Conservation (phyloP, 768 basidiomycete genomes). For the Naematelia aurantialba region DNA sequence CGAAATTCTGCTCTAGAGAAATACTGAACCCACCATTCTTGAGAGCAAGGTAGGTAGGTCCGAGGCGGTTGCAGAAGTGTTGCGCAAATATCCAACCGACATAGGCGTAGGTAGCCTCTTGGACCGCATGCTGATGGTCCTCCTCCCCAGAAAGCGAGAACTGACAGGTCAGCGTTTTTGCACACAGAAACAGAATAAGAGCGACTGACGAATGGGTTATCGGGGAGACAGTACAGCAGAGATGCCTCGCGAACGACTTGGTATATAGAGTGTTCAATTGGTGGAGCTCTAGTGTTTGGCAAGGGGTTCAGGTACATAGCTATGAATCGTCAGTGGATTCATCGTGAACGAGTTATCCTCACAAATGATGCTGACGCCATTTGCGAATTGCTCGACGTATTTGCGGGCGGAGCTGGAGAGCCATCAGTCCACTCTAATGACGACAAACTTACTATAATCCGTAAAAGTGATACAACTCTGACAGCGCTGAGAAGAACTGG, state of each 20-base stretch:
- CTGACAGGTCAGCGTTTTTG: conserved; percentile 23
- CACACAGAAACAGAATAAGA: too few species aligned
- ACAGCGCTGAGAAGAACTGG: conserved; percentile 69
- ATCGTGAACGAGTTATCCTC: conserved; percentile 10
- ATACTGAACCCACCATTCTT: conserved; percentile 58
- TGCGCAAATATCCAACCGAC: conserved; percentile 98
- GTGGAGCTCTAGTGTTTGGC: conserved; percentile 61
- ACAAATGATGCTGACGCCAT: conserved; percentile 89
- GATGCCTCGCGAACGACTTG: conserved; percentile 98
- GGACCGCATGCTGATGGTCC: conserved; percentile 75
- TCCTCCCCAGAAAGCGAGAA: conserved; percentile 54
- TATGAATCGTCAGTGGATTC: conserved; percentile 6
- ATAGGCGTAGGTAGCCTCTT: conserved; percentile 92
- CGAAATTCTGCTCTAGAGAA: too few species aligned
- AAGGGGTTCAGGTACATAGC: conserved; percentile 85
- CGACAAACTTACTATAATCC: conserved; percentile 61
- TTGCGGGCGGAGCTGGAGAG: conserved; percentile 67
- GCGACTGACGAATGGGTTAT: conserved; percentile 75
- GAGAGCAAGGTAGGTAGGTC: conserved; percentile 81
- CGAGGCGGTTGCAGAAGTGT: conserved; percentile 94
- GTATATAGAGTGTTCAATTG: conserved; percentile 93
- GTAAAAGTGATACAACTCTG: conserved; percentile 96
- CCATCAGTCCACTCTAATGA: background rate
- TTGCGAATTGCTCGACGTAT: conserved; percentile 98
- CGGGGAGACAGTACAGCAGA: conserved; percentile 86